phyloP scores from a whole-genome alignment of 208 protist species.

The Endotrypanum monterogeii region DNA sequence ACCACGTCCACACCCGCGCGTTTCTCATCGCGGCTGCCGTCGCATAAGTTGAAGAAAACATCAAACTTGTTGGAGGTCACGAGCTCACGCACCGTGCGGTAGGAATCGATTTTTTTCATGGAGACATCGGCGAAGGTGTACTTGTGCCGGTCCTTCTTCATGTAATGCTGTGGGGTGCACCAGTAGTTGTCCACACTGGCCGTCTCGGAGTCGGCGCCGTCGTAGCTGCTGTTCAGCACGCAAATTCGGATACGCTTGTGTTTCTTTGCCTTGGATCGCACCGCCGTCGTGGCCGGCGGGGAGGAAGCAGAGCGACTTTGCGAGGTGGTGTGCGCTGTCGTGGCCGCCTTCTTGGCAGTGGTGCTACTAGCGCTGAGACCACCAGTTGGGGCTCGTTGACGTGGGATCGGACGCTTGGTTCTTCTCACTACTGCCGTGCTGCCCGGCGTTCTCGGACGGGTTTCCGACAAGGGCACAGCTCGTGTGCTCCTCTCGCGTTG shows the following conservation, averaged over 20 bases:
- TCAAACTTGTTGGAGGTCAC: constrained; percentile 85
- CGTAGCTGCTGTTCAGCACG: constrained; percentile 88
- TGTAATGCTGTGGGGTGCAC: constrained; percentile 82
- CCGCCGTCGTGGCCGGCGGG: neutral
- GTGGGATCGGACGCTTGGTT: neutral
- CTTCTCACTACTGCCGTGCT: constrained; percentile 1
- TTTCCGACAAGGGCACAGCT: neutral
- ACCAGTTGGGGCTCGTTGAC: neutral
- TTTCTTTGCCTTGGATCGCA: constrained; percentile 22
- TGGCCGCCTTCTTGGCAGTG: neutral
- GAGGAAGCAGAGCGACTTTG: neutral
- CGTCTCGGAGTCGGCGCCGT: constrained; percentile 72
- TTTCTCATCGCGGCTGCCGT: constrained; percentile 84
- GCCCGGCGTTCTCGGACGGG: neutral
- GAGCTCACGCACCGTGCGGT: constrained; percentile 71
- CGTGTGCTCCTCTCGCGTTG: constrained; percentile 18
- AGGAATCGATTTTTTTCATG: constrained; percentile 77
- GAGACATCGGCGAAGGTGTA: constrained; percentile 75
- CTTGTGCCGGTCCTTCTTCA: constrained; percentile 67
- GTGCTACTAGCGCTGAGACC: neutral
- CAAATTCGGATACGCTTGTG: constrained; percentile 61
- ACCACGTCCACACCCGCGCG: constrained; percentile 85
- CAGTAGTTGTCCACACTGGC: constrained; percentile 77
- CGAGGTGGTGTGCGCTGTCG: neutral
- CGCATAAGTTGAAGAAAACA: constrained; percentile 91